phyloP scores from a whole-genome alignment of 768 basidiomycete species.

The Gloeopeniophorella convolvens region DNA sequence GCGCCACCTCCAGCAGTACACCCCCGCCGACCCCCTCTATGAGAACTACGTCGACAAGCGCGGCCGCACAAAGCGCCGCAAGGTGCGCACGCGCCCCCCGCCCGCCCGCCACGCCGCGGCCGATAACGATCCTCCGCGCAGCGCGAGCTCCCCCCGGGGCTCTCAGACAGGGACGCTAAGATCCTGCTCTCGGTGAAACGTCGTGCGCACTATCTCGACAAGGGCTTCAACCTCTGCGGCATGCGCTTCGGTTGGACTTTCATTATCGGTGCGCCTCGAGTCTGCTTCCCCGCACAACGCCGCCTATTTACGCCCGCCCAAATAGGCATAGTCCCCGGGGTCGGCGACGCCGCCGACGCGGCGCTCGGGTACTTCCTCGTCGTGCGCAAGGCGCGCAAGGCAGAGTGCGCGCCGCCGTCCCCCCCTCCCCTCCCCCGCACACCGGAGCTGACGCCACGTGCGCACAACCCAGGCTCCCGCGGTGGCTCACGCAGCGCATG shows the following conservation, averaged over 20 bases:
- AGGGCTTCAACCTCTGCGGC: conserved; percentile 74
- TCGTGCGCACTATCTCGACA: conserved; percentile 83
- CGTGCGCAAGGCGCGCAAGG: conserved; percentile 64
- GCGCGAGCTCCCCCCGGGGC: conserved; percentile 68
- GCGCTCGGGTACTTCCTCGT: conserved; percentile 70
- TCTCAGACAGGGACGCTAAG: conserved; percentile 67
- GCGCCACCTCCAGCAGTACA: conserved; percentile 57
- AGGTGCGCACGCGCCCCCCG: conserved; percentile 47
- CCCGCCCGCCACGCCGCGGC: not conserved
- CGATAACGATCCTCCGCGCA: conserved; percentile 23
- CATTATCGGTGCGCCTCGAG: conserved; percentile 45
- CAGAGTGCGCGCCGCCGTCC: conserved; percentile 42
- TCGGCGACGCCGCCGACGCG: conserved; percentile 60
- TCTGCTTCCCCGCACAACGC: not conserved
- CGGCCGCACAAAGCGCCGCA: conserved; percentile 50
- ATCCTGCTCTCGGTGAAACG: conserved; percentile 70
- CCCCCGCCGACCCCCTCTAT: conserved; percentile 71
- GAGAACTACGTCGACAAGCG: conserved; percentile 50
- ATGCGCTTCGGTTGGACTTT: conserved; percentile 85
- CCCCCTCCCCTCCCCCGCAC: not conserved
- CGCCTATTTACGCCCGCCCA: not conserved
- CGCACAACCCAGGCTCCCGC: conserved; percentile 44
- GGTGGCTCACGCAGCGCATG: conserved; percentile 70
- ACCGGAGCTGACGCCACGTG: too few species aligned
- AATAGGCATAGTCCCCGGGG: conserved; percentile 57